phyloP scores from a whole-genome alignment of 176 grass and related monocot genomes.

The Themeda triandra region DNA sequence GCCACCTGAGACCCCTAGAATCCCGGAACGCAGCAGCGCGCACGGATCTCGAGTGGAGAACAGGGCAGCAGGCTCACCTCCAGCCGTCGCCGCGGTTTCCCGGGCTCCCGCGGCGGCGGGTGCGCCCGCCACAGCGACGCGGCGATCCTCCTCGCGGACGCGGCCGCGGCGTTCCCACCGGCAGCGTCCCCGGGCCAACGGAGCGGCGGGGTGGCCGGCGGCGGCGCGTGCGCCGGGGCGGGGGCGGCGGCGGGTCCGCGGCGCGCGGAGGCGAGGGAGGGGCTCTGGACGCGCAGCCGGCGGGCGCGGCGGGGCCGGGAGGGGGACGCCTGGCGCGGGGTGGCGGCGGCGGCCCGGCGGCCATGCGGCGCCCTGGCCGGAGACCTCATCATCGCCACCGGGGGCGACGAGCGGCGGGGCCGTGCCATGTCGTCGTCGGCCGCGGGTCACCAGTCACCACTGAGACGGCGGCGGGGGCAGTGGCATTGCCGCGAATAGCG shows the following conservation, averaged over 20 bases:
- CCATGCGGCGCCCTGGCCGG: slow-evolving; percentile 5
- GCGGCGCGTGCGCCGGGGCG: background rate
- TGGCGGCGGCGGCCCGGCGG: background rate
- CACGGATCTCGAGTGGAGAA: slow-evolving; percentile 24
- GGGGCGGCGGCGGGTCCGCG: no score
- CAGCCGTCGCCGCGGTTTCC: slow-evolving; percentile 8
- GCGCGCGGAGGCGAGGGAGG: slow-evolving; percentile 29
- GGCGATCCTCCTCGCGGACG: slow-evolving; percentile 69
- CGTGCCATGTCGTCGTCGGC: slow-evolving; percentile 49
- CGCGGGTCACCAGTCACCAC: no score
- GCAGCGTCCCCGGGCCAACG: slow-evolving; percentile 21
- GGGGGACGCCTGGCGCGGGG: background rate
- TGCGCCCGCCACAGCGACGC: slow-evolving; percentile 53
- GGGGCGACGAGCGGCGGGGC: slow-evolving; percentile 12
- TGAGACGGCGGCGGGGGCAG: slow-evolving; percentile 10
- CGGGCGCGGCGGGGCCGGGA: slow-evolving; percentile 9
- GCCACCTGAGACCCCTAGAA: background rate
- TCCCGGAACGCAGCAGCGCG: background rate
- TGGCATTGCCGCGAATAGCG: slow-evolving; percentile 42
- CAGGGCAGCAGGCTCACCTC: slow-evolving; percentile 29
- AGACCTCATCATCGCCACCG: slow-evolving; percentile 23
- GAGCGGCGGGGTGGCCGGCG: slow-evolving; percentile 23
- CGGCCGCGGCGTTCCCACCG: background rate
- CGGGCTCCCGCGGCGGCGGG: slow-evolving; percentile 27
- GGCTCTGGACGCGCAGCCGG: slow-evolving; percentile 46